These are phyloP conservation scores for Fusarium pininemorale DNA, from an alignment of 2,329 filamentous ascomycete genomes.

Conservation along the genomic window DNA sequence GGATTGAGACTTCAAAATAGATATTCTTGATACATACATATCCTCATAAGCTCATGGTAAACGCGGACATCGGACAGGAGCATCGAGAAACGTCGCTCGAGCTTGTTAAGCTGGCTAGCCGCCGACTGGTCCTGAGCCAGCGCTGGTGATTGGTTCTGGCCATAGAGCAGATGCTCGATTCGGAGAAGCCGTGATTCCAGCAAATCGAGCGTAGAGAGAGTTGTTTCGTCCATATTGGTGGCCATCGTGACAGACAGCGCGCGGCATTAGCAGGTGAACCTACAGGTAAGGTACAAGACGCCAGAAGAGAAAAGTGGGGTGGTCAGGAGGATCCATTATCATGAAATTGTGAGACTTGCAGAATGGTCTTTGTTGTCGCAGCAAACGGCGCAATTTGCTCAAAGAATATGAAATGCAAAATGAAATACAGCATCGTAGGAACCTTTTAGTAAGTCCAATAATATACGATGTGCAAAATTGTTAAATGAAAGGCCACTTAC, in stretches of 20 bases:
- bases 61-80: constrained; percentile 63
- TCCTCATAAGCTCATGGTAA: constrained; percentile 67
- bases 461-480: background rate
- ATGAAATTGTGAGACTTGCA: constrained; percentile 37
- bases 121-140: constrained; percentile 52
- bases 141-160: constrained; percentile 49
- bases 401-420: background rate
- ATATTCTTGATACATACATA: constrained; percentile 57
- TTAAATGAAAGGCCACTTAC: background rate
- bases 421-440: fast-evolving
- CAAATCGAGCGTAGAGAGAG: constrained; percentile 63
- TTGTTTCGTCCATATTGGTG: constrained; percentile 59
- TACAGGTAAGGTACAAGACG: constrained; percentile 2
- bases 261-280: constrained; percentile 8
- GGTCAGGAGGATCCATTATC: constrained; percentile 34
- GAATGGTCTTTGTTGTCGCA: constrained; percentile 17
- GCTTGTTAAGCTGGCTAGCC: constrained; percentile 55
- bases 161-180: constrained; percentile 67
- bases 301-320: constrained; percentile 28
- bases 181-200: constrained; percentile 68
- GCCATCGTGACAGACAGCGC: constrained; percentile 43
- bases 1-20: background rate
- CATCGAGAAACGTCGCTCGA: constrained; percentile 63
- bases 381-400: background rate
- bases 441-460: too few species aligned